Evolutionary conservation across 306 rosid genomes (phyloP).

Genomic region (Trifolium subterraneum): DNA sequence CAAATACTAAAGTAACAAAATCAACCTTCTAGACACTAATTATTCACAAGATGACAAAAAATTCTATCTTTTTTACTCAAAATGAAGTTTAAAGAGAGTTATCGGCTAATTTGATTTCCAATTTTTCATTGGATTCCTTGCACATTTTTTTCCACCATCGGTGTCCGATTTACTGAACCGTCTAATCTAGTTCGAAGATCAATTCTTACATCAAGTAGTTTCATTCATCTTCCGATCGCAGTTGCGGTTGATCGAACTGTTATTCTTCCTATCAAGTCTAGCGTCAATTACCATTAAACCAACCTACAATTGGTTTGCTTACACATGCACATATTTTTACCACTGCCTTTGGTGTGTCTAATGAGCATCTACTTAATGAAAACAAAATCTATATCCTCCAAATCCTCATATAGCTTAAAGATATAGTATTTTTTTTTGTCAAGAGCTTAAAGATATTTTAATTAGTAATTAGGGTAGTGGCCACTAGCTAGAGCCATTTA

Average conservation of each 20-base stretch:
- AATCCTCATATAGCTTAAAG: conserved; percentile 28
- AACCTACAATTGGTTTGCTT: too few relatives aligned
- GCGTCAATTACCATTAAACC: too few relatives aligned
- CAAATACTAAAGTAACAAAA: conserved; percentile 34
- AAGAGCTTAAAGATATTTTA: not conserved
- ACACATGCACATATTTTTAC: conserved; percentile 44
- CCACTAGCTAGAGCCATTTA: conserved; percentile 65
- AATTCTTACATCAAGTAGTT: too few relatives aligned
- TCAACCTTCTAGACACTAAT: conserved; percentile 40
- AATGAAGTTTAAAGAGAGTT: conserved; percentile 14
- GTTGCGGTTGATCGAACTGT: too few relatives aligned
- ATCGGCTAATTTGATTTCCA: conserved; percentile 40
- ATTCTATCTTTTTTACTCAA: conserved; percentile 28
- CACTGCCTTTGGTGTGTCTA: not conserved
- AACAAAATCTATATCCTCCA: conserved; percentile 24
- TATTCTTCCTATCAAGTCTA: too few relatives aligned
- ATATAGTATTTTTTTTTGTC: not conserved
- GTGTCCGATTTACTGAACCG: too few relatives aligned
- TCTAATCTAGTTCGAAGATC: too few relatives aligned
- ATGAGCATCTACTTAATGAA: not conserved
- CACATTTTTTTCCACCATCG: too few relatives aligned
- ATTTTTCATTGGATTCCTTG: conserved; percentile 65
- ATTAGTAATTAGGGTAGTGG: conserved; percentile 55
- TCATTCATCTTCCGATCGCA: too few relatives aligned
- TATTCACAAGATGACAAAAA: conserved; percentile 43